phyloP scores from a whole-genome alignment of 345 rosid genomes.

The Citrus reticulata region DNA sequence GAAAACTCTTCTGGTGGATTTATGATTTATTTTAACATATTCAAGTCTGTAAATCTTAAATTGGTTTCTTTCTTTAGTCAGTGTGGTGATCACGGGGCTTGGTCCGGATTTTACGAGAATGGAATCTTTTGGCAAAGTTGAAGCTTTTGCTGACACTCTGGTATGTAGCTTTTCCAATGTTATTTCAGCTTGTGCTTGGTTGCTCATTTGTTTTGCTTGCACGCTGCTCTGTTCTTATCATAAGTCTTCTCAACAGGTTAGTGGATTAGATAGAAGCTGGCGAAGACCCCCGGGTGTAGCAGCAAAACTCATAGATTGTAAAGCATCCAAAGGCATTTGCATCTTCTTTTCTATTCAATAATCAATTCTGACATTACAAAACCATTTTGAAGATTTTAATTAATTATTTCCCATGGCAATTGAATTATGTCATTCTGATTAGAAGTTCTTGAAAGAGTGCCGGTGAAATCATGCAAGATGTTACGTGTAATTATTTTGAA shows the following conservation, averaged over 20 bases:
- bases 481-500: background rate
- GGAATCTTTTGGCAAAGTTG: constrained; percentile 97
- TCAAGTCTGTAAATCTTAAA: background rate
- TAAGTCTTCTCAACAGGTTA: constrained; percentile 32
- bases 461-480: background rate
- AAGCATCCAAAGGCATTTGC: constrained; percentile 59
- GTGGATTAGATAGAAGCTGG: constrained; percentile 98
- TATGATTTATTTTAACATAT: background rate
- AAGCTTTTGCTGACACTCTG: constrained; percentile 81
- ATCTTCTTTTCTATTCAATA: background rate
- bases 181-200: background rate
- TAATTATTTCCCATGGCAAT: background rate
- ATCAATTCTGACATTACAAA: background rate
- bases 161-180: constrained; percentile 28
- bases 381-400: background rate
- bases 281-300: constrained; percentile 76
- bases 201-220: background rate
- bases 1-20: background rate
- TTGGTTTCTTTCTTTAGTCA: constrained; percentile 38
- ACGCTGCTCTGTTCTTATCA: background rate
- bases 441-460: background rate
- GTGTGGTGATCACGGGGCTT: constrained; percentile 73
- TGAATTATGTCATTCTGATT: background rate
- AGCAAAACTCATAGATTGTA: constrained; percentile 71
- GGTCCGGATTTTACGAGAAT: constrained; percentile 86